These are phyloP conservation scores for Paracoccidioides lutzii DNA, from an alignment of 2,329 filamentous ascomycete species.

Conservation along the genomic window DNA sequence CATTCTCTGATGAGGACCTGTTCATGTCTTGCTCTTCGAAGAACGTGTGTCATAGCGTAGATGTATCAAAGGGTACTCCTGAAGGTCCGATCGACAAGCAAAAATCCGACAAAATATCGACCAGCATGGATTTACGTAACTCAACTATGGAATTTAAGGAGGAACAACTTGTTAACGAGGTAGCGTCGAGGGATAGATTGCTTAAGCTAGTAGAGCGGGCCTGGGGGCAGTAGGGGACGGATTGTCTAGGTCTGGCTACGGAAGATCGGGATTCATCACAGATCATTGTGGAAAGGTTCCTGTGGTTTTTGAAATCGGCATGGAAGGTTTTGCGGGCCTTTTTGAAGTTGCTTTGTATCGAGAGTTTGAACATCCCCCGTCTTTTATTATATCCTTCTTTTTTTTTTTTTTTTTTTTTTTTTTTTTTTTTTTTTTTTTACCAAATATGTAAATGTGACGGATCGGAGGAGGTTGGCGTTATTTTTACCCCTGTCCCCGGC, in stretches of 20 bases:
- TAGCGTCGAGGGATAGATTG: slow-evolving; percentile 4
- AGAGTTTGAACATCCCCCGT: background rate
- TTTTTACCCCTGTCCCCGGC: background rate
- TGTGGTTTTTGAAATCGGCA: background rate
- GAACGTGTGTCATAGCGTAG: background rate
- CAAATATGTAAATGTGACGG: background rate
- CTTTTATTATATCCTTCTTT: background rate
- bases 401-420: background rate
- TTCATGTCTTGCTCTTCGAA: background rate
- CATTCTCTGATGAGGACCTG: background rate
- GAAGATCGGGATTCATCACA: background rate
- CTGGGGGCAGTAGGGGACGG: slow-evolving; percentile 1
- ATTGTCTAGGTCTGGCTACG: background rate
- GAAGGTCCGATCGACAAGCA: background rate
- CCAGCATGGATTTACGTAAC: slow-evolving; percentile 6
- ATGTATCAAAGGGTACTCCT: background rate
- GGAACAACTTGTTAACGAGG: slow-evolving; percentile 6
- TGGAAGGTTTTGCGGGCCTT: background rate
- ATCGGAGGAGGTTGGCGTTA: background rate
- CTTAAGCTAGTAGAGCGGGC: slow-evolving; percentile 6
- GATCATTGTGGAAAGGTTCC: background rate
- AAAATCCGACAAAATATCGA: background rate
- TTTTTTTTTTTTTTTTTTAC: background rate
- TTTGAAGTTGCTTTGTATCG: background rate
- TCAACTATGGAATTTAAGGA: slow-evolving; percentile 8